Percentiles rank a stretch among this genome's conserved stretches.
These are phyloP conservation scores for Candida glucosophila DNA, from an alignment of 1,139 yeast species.

Conservation along the genomic window DNA sequence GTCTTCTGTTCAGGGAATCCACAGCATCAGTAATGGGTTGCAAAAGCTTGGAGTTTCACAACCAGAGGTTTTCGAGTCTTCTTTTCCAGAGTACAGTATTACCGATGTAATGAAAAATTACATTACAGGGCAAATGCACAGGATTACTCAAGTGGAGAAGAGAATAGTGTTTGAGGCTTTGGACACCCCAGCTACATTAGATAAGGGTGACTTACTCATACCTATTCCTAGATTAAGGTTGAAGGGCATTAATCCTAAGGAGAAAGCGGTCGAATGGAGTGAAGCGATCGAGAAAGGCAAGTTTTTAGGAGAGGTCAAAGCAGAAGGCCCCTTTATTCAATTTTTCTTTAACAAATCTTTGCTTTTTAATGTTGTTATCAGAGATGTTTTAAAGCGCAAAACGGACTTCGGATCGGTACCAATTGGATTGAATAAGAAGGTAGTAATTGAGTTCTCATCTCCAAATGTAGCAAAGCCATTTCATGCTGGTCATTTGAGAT, in stretches of 20 bases:
- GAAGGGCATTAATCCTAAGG: conserved; percentile 79
- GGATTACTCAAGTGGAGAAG: conserved; percentile 64
- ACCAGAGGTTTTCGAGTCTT: conserved; percentile 21
- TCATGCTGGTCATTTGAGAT: conserved; percentile 98
- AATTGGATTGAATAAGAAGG: conserved; percentile 64
- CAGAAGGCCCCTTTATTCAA: conserved; percentile 89
- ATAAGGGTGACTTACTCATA: conserved; percentile 86
- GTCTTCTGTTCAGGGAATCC: too few species aligned
- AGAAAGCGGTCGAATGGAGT: conserved; percentile 81
- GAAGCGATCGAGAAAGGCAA: conserved; percentile 57
- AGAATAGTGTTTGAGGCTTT: conserved; percentile 72
- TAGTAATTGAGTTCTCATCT: conserved; percentile 84
- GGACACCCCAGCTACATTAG: conserved; percentile 80
- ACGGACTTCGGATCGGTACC: conserved; percentile 67
- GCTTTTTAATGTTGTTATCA: conserved; percentile 60
- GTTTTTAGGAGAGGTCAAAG: conserved; percentile 59
- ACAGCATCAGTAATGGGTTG: conserved; percentile 28
- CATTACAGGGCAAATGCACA: conserved; percentile 69
- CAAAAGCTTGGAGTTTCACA: conserved; percentile 27
- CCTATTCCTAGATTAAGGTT: conserved; percentile 92
- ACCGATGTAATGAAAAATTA: conserved; percentile 83
- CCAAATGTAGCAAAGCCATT: conserved; percentile 99
- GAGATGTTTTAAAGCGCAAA: conserved; percentile 57
- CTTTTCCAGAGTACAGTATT: conserved; percentile 67
- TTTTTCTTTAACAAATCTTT: conserved; percentile 68